Evolutionary conservation across 768 basidiomycete species (phyloP), one percentile per base, ranked within the genome.

Genomic region (Psilocybe cubensis): DNA sequence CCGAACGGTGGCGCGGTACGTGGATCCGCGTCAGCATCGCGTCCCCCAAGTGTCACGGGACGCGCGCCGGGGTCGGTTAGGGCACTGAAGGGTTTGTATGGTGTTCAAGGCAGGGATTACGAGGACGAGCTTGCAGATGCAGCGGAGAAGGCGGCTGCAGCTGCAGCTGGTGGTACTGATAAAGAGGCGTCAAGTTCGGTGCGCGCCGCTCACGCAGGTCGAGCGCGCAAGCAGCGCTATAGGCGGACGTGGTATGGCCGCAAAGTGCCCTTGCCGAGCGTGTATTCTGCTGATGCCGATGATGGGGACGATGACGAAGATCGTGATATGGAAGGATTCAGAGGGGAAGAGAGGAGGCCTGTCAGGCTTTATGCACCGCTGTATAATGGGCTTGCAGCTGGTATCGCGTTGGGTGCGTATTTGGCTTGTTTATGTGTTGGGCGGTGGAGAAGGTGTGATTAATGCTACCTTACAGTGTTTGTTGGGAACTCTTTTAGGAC

Each of bases 321-420:
- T 23, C 72, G 69, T 14, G 70, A 73, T 55, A 58, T 69, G 48
- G 76, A 72, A 59, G 64, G 66, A 1, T 60, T 58, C n/a, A 38
- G 41, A 0, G 64, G 61, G 7, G 45, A 55, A 48, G 56, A 50
- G 45, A 51, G 11, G 55, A 62, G 79, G 11, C 72, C 70, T 0
- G 66, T 76, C 0, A 71, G 66, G 61, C 65, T 90, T 33, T 83
- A 87, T 54, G 87, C 89, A 0, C 88, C 91, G 4, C 46, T 89
- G 4, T 92, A 91, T 70, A 84, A 85, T 55, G 91, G 91, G 2
- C 50, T 78, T 3, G 71, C 81, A 63, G 76, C 89, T 0, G 90
- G 82, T 0, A 67, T 83, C 17, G 83, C 86, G 0, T 64, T 91
- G 35, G 71, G 85, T 60, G 42, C 68, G 63, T 83, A 58, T 59